Percentiles rank a stretch among this genome's conserved stretches.
Conservation (phyloP, 139 green algal species). For the Tetraselmis striata region DNA sequence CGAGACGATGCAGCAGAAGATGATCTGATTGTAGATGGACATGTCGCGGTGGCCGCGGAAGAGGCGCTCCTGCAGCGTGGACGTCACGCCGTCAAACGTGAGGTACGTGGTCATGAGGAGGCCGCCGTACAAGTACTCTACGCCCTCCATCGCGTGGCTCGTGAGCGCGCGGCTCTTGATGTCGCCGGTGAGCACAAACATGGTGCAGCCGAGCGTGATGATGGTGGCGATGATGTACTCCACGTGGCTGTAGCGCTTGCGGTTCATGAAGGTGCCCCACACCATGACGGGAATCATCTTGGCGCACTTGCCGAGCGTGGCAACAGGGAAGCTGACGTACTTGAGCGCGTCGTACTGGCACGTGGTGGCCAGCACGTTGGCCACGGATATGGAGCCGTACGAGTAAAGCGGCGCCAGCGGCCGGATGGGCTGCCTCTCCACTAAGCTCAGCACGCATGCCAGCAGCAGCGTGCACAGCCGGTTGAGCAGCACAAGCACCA, state of each 20-base stretch:
- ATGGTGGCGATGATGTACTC: constrained; percentile 27
- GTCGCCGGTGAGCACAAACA: neutral
- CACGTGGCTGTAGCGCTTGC: constrained; percentile 25
- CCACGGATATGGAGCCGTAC: constrained; percentile 38
- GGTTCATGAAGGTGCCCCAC: constrained; percentile 34
- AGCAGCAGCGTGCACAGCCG: constrained; percentile 23
- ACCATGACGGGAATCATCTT: constrained; percentile 62
- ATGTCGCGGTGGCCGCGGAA: constrained; percentile 46
- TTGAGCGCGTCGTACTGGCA: constrained; percentile 61
- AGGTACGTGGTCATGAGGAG: constrained; percentile 45
- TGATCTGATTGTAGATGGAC: constrained; percentile 36
- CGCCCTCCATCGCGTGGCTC: neutral
- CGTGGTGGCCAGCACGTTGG: constrained; percentile 47
- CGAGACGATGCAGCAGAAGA: constrained; percentile 30
- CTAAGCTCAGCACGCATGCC: constrained; percentile 1
- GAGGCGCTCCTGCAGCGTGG: constrained; percentile 54
- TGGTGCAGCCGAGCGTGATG: constrained; percentile 23
- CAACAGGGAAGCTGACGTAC: constrained; percentile 49
- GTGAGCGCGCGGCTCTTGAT: neutral
- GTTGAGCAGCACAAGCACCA: constrained; percentile 51
- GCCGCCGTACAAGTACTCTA: constrained; percentile 16
- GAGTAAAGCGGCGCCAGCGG: constrained; percentile 27
- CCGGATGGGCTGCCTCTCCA: neutral
- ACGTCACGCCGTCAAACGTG: constrained; percentile 48
- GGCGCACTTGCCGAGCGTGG: constrained; percentile 28